Percentiles rank a stretch among this genome's conserved stretches.
Conservation (phyloP, 129 eudicot genomes). For the Flaveria linearis region DNA sequence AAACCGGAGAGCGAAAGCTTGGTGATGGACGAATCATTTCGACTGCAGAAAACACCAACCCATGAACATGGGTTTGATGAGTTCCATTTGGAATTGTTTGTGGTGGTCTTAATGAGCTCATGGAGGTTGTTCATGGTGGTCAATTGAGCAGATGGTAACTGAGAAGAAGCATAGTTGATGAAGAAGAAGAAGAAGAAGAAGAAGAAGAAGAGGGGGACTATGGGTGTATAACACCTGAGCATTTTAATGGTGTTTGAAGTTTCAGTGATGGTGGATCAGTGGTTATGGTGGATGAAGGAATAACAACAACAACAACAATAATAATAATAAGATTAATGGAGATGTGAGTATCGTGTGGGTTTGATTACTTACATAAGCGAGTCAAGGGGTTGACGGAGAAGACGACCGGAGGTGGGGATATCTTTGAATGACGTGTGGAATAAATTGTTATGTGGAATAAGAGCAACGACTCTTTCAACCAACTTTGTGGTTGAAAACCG, state of each 20-base stretch:
- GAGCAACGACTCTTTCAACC: no score
- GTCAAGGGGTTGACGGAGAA: constrained; percentile 8
- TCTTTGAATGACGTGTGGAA: no score
- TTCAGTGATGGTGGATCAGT: background rate
- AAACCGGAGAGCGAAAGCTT: constrained; percentile 41
- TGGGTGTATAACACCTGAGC: background rate
- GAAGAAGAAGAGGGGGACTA: constrained; percentile 22
- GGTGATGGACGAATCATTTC: constrained; percentile 36
- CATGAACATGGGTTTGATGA: constrained; percentile 69
- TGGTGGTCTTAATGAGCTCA: constrained; percentile 33
- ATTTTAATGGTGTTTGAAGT: background rate
- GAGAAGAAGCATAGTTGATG: constrained; percentile 38
- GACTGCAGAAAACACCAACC: constrained; percentile 58
- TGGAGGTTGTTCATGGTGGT: constrained; percentile 53
- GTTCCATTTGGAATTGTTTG: constrained; percentile 42
- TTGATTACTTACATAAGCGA: background rate
- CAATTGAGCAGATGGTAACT: constrained; percentile 52
- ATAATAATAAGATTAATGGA: background rate
- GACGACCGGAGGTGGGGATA: constrained; percentile 11
- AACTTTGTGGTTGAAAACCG: background rate
- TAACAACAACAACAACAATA: background rate
- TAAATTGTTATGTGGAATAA: no score
- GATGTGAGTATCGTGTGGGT: no score
- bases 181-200: constrained; percentile 3
- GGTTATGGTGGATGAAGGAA: background rate